A percentile compares a stretch with the other conserved stretches of the same genome.
phyloP scores from a whole-genome alignment of 768 basidiomycete species.

The Kwoniella heveanensis region DNA sequence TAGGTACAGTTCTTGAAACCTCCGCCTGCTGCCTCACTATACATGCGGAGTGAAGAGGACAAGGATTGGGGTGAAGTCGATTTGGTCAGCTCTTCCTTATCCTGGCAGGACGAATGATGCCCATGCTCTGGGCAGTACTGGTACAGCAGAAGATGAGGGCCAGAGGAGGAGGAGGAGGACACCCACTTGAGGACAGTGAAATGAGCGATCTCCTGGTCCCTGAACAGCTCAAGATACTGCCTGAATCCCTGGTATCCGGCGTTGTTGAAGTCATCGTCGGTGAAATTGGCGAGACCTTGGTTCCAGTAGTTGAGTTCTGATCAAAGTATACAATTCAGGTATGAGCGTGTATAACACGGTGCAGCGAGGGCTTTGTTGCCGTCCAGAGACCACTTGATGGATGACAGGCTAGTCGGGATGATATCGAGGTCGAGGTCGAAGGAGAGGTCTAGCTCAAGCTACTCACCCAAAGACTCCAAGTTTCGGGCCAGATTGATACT shows the following conservation, averaged over 20 bases:
- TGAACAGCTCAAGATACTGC: conserved; percentile 24
- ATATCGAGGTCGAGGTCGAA: too few species aligned
- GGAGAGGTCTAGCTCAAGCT: not conserved
- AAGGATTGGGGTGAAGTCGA: too few species aligned
- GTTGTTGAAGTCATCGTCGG: conserved; percentile 27
- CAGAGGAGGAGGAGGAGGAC: too few species aligned
- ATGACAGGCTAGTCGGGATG: too few species aligned
- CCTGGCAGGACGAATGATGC: too few species aligned
- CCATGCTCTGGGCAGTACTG: too few species aligned
- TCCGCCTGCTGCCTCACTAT: conserved; percentile 26
- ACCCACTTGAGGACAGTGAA: conserved; percentile 38
- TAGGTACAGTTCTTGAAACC: conserved; percentile 38
- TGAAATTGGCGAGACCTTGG: conserved; percentile 31
- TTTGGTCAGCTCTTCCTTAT: too few species aligned
- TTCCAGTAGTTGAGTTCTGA: conserved; percentile 30
- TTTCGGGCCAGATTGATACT: conserved; percentile 37
- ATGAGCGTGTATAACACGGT: too few species aligned
- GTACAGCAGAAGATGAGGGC: too few species aligned
- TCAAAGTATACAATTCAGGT: not conserved
- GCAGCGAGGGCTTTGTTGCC: too few species aligned
- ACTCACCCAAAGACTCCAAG: conserved; percentile 28
- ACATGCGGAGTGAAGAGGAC: too few species aligned
- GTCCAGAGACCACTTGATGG: too few species aligned
- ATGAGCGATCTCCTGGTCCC: conserved; percentile 36
- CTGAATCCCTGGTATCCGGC: conserved; percentile 30